Percentiles rank a stretch among this genome's conserved stretches.
Evolutionary conservation across 371 early-diverging fungal species (phyloP).

Genomic region (Syncephalastrum monosporum): DNA sequence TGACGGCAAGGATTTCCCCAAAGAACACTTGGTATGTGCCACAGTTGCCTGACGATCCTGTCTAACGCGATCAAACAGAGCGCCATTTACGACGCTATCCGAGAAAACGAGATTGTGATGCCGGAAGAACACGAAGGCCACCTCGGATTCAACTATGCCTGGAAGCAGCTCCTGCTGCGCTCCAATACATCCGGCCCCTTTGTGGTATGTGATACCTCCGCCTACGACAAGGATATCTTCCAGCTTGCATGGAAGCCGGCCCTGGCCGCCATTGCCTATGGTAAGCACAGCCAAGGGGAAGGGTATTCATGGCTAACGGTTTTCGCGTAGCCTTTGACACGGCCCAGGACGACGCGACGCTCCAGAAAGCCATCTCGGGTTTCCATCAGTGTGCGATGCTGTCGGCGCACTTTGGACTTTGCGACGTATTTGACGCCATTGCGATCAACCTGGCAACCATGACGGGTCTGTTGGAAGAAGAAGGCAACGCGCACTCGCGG

Average conservation of each 20-base stretch:
- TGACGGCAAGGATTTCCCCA: conserved; percentile 66
- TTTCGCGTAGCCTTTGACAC: conserved; percentile 68
- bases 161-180: conserved; percentile 82
- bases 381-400: conserved; percentile 79
- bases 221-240: conserved; percentile 70
- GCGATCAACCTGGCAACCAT: conserved; percentile 73
- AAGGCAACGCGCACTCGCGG: conserved; percentile 41
- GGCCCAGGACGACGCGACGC: conserved; percentile 75
- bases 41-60: neutral
- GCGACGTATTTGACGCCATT: conserved; percentile 79
- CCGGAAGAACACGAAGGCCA: conserved; percentile 92
- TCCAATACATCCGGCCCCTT: conserved; percentile 51
- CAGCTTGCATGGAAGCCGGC: conserved; percentile 59
- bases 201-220: conserved; percentile 46
- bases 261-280: conserved; percentile 69
- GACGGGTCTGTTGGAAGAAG: conserved; percentile 68
- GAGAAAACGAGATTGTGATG: conserved; percentile 80
- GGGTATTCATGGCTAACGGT: neutral
- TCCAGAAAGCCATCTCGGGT: conserved; percentile 80
- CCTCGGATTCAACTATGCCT: conserved; percentile 92
- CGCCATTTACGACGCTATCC: conserved; percentile 77
- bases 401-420: conserved; percentile 70
- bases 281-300: conserved; percentile 28
- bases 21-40: conserved; percentile 63
- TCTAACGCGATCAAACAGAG: conserved; percentile 14